These are phyloP conservation scores for Schwanniomyces sp. DNA, from an alignment of 805 yeast genomes.

Conservation along the genomic window DNA sequence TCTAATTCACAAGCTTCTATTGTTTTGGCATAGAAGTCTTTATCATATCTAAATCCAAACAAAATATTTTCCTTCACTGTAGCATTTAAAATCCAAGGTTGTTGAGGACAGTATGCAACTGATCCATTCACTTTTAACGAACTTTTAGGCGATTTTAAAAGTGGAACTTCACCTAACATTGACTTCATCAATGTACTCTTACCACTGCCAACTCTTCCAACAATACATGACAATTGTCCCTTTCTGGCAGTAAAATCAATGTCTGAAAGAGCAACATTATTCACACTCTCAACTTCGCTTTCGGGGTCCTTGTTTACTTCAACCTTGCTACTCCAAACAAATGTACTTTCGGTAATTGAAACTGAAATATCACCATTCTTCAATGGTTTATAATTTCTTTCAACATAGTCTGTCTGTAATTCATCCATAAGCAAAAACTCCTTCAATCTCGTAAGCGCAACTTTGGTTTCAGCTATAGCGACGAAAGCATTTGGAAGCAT, in stretches of 20 bases:
- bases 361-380: slow-evolving; percentile 24
- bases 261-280: slow-evolving; percentile 28
- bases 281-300: slow-evolving; percentile 7
- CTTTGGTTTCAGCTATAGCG: slow-evolving; percentile 27
- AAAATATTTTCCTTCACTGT: slow-evolving; percentile 39
- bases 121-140: slow-evolving; percentile 27
- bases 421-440: slow-evolving; percentile 35
- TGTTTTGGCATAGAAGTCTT: slow-evolving; percentile 30
- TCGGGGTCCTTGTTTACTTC: slow-evolving; percentile 10
- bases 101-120: slow-evolving; percentile 40
- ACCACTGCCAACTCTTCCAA: slow-evolving; percentile 43
- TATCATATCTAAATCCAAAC: slow-evolving; percentile 35
- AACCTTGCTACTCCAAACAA: slow-evolving; percentile 26
- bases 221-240: slow-evolving; percentile 40
- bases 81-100: slow-evolving; percentile 42
- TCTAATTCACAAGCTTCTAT: slow-evolving; percentile 37
- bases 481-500: slow-evolving; percentile 31
- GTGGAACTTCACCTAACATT: slow-evolving; percentile 32
- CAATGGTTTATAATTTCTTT: slow-evolving; percentile 14
- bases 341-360: slow-evolving; percentile 26
- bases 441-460: slow-evolving; percentile 32
- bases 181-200: slow-evolving; percentile 37
- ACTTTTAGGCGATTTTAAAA: slow-evolving; percentile 14
- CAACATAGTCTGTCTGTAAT: slow-evolving; percentile 23
- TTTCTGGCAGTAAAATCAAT: slow-evolving; percentile 32